Evolutionary conservation across 345 rosid species (phyloP), one percentile per base, ranked within the genome.

Genomic region (Excoecaria agallocha): DNA sequence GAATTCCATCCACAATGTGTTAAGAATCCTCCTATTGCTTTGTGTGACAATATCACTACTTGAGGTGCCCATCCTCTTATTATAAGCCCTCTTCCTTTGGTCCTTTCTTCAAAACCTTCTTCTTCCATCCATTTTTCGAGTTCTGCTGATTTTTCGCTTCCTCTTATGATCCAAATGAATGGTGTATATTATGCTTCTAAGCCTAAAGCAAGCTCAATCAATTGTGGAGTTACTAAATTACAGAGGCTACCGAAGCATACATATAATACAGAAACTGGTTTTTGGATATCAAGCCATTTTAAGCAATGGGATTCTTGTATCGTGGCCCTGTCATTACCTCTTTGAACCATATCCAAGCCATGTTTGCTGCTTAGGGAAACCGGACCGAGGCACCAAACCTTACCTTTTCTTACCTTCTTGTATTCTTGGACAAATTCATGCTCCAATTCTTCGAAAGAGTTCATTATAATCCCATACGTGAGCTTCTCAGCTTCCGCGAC

Each of bases 371-470:
- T 38, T 4, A 64, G 7, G 11, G 76, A 74, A 25, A 64, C 76
- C 3, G 70, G 76, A 65, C 76, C 76, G 10, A 74, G 20, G 38
- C 70, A 39, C 76, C 76, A 65, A 39, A 74, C 76, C 10, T 41
- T 74, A 4, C 8, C 63, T 16, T 12, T 41, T 52, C 6, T 38
- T 24, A 17, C 69, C 41, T 52, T 65, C 39, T 16, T 64, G 61
- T 52, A 61, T 43, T 39, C 62, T 8, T 52, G 63, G 9, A 54
- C 52, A 24, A 52, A 74, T 25, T 41, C 76, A 7, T 41, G 1
- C 19, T 74, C 76, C 55, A 74, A 13, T 51, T 66, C 76, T 41
- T 74, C 70, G 16, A 64, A 74, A 9, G 76, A 51, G 25, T 74
- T 74, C n/a, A 74, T 11, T 39, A 74, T 20, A 15, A 43, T 22